Percentiles rank a stretch among this genome's conserved stretches.
Conservation (phyloP, 352 stramenopile species). For the Phytophthora gonapodyides region DNA sequence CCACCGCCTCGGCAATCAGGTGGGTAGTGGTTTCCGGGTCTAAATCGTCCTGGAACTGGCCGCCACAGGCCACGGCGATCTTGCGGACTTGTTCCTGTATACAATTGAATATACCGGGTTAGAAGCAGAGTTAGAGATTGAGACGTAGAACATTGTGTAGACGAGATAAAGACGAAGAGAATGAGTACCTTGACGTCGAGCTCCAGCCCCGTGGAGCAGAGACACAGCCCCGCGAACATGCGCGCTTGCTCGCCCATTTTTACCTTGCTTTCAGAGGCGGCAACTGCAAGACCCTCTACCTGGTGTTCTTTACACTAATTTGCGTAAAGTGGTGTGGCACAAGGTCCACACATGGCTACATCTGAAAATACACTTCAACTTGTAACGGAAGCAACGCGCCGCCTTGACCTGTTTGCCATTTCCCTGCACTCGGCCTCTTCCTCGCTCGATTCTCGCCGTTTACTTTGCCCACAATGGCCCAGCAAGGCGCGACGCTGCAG, state of each 20-base stretch:
- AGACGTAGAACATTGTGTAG: slow-evolving; percentile 4
- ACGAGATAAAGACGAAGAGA: slow-evolving; percentile 7
- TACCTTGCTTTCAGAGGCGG: background rate
- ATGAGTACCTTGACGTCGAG: slow-evolving; percentile 54
- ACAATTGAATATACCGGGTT: background rate
- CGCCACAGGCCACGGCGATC: slow-evolving; percentile 61
- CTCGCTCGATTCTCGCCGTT: slow-evolving; percentile 1
- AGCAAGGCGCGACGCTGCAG: slow-evolving; percentile 93
- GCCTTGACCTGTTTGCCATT: background rate
- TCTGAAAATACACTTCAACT: slow-evolving; percentile 26
- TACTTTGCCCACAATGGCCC: slow-evolving; percentile 55
- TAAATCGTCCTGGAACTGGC: slow-evolving; percentile 63
- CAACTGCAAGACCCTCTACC: slow-evolving; percentile 3
- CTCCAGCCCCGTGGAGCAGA: slow-evolving; percentile 62
- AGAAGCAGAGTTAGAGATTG: slow-evolving; percentile 1
- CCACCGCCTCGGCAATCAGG: slow-evolving; percentile 62
- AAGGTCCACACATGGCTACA: slow-evolving; percentile 20
- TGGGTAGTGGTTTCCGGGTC: slow-evolving; percentile 55
- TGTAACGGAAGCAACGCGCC: slow-evolving; percentile 18
- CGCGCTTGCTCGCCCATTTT: slow-evolving; percentile 27
- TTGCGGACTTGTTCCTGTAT: slow-evolving; percentile 73
- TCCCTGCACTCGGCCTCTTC: slow-evolving; percentile 8
- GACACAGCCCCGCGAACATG: slow-evolving; percentile 53
- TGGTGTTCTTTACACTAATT: background rate
- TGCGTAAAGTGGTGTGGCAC: background rate